phyloP scores from a whole-genome alignment of 352 stramenopile genomes.

The Globisporangium alternatum region DNA sequence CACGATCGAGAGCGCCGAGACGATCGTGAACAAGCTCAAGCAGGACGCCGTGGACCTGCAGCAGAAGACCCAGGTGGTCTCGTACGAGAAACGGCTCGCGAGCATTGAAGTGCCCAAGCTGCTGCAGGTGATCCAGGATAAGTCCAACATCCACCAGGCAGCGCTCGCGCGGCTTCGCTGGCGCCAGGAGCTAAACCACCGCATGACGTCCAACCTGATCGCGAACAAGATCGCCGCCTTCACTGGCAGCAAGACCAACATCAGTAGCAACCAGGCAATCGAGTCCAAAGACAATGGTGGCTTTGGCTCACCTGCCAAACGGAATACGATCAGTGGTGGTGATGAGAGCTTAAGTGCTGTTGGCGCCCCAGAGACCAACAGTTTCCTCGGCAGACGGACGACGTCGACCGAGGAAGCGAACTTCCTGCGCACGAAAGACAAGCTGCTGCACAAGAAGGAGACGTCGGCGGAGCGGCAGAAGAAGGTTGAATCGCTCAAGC shows the following conservation, averaged over 20 bases:
- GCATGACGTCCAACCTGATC: slow-evolving; percentile 25
- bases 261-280: not conserved
- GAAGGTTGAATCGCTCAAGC: slow-evolving; percentile 56
- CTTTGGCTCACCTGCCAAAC: slow-evolving; percentile 6
- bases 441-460: slow-evolving; percentile 75
- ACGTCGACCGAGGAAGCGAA: slow-evolving; percentile 32
- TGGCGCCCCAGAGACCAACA: not conserved
- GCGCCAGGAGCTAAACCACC: slow-evolving; percentile 62
- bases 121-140: slow-evolving; percentile 61
- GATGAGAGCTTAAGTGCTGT: not conserved
- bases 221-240: slow-evolving; percentile 9
- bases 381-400: slow-evolving; percentile 1
- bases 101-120: slow-evolving; percentile 64
- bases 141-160: slow-evolving; percentile 60
- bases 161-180: slow-evolving; percentile 61
- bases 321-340: not conserved
- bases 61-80: slow-evolving; percentile 65
- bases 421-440: slow-evolving; percentile 64
- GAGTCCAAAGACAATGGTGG: not conserved
- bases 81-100: slow-evolving; percentile 65
- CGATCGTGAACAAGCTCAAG: slow-evolving; percentile 51
- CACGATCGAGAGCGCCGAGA: slow-evolving; percentile 71
- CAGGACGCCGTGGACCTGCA: slow-evolving; percentile 67
- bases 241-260: not conserved
- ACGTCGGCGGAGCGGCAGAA: slow-evolving; percentile 50